Percentiles rank a stretch among this genome's conserved stretches.
Evolutionary conservation across 2,329 filamentous ascomycete species (phyloP).

Genomic region (Chaetomium globosum): DNA sequence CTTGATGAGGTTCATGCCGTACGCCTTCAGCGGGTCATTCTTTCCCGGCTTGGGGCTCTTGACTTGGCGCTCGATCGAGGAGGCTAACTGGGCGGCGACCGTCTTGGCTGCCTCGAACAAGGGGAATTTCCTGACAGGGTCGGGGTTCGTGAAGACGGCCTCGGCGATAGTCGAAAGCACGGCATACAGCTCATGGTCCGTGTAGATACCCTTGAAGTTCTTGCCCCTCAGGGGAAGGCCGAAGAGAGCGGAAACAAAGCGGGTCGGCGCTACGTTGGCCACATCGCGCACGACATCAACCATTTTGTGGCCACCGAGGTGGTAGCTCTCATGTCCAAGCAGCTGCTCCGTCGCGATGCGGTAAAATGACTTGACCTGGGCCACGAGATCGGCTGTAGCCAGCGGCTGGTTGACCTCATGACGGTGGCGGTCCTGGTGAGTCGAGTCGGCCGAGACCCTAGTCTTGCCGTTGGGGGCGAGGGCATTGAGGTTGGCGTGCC

Average conservation of each 20-base stretch:
- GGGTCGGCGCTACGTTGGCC: constrained; percentile 66
- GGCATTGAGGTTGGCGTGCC: constrained; percentile 64
- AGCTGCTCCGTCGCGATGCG: constrained; percentile 62
- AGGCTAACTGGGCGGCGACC: constrained; percentile 61
- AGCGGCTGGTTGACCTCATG: constrained; percentile 60
- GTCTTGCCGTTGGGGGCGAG: constrained; percentile 62
- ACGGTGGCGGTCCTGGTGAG: constrained; percentile 53
- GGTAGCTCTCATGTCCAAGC: constrained; percentile 66
- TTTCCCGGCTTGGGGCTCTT: constrained; percentile 58
- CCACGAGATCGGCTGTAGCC: constrained; percentile 63
- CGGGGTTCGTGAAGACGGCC: constrained; percentile 66
- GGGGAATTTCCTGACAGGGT: constrained; percentile 68
- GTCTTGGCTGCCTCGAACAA: constrained; percentile 61
- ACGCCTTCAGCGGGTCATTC: constrained; percentile 60
- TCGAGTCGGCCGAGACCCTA: constrained; percentile 58
- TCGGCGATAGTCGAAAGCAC: constrained; percentile 67
- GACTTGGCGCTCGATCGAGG: constrained; percentile 65
- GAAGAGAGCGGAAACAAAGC: constrained; percentile 65
- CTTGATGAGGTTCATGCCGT: constrained; percentile 68
- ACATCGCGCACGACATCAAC: constrained; percentile 73
- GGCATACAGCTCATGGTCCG: constrained; percentile 60
- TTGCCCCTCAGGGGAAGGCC: constrained; percentile 67
- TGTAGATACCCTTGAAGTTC: constrained; percentile 60
- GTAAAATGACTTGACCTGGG: constrained; percentile 68
- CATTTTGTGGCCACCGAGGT: constrained; percentile 62